Conservation (phyloP, 805 yeast species). For the Myxozyma melibiosi region DNA sequence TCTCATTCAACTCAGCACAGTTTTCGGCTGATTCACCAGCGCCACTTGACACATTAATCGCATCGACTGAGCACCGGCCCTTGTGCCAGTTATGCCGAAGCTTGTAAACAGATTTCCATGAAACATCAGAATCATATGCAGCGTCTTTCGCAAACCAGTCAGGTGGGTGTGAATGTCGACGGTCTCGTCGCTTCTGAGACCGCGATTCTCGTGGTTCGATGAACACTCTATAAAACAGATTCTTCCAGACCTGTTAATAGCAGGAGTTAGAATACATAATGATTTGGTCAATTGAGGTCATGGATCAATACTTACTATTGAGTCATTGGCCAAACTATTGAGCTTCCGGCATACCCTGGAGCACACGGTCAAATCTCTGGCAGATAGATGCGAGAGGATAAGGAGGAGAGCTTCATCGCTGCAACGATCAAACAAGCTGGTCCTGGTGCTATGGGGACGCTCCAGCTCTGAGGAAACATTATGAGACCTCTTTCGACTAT, state of each 20-base stretch:
- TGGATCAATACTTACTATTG: constrained; percentile 1
- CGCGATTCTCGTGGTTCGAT: constrained; percentile 14
- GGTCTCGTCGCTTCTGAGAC: not conserved
- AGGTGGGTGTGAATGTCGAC: not conserved
- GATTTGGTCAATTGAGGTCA: not conserved
- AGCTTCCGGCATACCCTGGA: constrained; percentile 17
- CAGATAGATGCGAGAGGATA: constrained; percentile 19
- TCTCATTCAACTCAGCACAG: not conserved
- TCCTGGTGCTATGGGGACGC: no score
- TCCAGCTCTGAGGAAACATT: no score
- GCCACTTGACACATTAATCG: constrained; percentile 9
- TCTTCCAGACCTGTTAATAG: constrained; percentile 21
- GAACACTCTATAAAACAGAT: constrained; percentile 10
- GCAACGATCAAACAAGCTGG: constrained; percentile 8
- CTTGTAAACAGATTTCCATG: constrained; percentile 22
- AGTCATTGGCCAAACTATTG: constrained; percentile 18
- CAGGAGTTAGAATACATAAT: not conserved
- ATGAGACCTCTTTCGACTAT: no score
- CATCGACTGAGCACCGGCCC: constrained; percentile 25
- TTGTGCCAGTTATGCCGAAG: constrained; percentile 28
- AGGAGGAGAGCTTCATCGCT: constrained; percentile 26
- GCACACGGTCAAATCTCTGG: constrained; percentile 18
- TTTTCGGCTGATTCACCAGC: not conserved
- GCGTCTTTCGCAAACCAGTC: not conserved
- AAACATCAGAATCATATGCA: not conserved